phyloP scores from a whole-genome alignment of 1,139 yeast species.

The Sugiyamaella grinbergsii region DNA sequence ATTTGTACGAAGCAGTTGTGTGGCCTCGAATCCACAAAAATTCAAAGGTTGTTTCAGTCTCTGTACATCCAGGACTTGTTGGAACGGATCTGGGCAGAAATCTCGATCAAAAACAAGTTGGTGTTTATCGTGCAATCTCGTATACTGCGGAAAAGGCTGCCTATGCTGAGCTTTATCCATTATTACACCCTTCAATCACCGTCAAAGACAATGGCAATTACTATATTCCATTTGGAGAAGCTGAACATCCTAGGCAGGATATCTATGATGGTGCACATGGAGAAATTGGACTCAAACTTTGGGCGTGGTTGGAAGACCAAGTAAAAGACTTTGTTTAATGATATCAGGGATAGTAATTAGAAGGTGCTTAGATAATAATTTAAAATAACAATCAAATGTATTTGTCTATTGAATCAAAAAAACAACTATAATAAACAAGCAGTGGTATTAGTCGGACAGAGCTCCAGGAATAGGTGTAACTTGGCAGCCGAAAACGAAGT shows the following conservation, averaged over 20 bases:
- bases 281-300: slow-evolving; percentile 40
- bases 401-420: too few relatives aligned
- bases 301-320: slow-evolving; percentile 41
- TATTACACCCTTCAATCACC: slow-evolving; percentile 45
- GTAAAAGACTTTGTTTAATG: slow-evolving; percentile 15
- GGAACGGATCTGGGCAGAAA: slow-evolving; percentile 48
- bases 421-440: too few relatives aligned
- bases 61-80: slow-evolving; percentile 54
- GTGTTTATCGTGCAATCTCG: slow-evolving; percentile 2
- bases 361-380: neutral
- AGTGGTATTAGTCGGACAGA: neutral
- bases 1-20: slow-evolving; percentile 48
- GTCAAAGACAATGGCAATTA: slow-evolving; percentile 43
- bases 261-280: slow-evolving; percentile 36
- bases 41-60: slow-evolving; percentile 42
- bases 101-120: slow-evolving; percentile 22
- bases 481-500: too few relatives aligned
- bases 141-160: slow-evolving; percentile 43
- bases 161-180: slow-evolving; percentile 47
- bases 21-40: slow-evolving; percentile 47
- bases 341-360: neutral
- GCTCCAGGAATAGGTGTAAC: neutral
- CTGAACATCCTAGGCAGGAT: slow-evolving; percentile 32
- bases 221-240: slow-evolving; percentile 35
- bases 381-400: neutral